Evolutionary conservation across 805 yeast genomes (phyloP), one percentile per base, ranked within the genome.

Genomic region (Kodamaea hsintzibuensis): DNA sequence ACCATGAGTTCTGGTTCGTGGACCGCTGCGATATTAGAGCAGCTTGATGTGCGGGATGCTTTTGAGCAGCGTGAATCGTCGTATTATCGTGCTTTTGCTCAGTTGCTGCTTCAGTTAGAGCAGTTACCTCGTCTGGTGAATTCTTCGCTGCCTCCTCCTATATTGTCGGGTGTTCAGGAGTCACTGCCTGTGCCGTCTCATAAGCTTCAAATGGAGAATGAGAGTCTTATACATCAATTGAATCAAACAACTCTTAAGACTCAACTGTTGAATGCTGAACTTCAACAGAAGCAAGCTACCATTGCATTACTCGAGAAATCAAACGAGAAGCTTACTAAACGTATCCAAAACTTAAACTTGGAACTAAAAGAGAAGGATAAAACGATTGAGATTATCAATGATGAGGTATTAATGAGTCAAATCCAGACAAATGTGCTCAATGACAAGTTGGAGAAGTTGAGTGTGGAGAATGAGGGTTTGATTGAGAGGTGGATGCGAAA

Each of bases 381-480:
- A 58, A 78, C 85, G 3, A 77, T 84, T 16, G 88, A 83, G 55
- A 71, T 78, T 33, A 66, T 86, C 43, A 86, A 85, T 55, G 92
- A 89, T 62, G 95, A 89, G 61, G 72, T 85, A 27, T 72, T 89
- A 55, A 81, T 82, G 50, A 61, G 72, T 35, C 81, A 80, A 60
- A 83, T 89, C 42, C 91, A 86, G 62, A 72, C 74, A 37, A 82
- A 80, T 54, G 75, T 83, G 25, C 60, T 81, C 51, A 67, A 60
- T 14, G 69, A 67, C 2, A 62, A 72, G 69, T 67, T 78, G 7
- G 62, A 60, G 2, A 63, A 67, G 71, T 61, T 85, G 22, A 73
- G 69, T 50, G 58, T 56, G 13, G 89, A 86, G 55, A 82, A 84
- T 59, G 72, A 77, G 6, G 69, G 70, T 8, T 66, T 85, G 51